Conservation (phyloP, 352 stramenopile genomes). For the Pythium insidiosum region DNA sequence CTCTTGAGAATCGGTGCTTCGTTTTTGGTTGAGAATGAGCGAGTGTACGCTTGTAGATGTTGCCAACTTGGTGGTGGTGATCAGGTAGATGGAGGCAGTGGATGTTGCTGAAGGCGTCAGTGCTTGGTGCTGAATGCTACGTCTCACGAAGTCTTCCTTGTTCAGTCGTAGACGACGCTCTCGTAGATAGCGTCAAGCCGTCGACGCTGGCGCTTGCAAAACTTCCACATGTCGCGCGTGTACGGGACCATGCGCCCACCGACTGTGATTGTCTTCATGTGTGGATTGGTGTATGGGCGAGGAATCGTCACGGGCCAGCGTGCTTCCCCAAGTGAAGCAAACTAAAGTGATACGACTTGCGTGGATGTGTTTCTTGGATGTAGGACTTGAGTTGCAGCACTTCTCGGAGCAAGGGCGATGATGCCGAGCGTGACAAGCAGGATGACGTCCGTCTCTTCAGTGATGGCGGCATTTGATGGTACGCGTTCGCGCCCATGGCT, state of each 20-base stretch:
- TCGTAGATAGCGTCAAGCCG: conserved; percentile 40
- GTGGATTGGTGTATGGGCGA: conserved; percentile 22
- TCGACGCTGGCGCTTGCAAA: conserved; percentile 25
- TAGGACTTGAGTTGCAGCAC: conserved; percentile 34
- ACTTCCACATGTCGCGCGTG: conserved; percentile 37
- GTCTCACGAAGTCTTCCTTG: no score
- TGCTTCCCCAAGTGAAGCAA: conserved; percentile 39
- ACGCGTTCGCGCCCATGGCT: no score
- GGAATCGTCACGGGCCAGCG: conserved; percentile 43
- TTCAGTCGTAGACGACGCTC: conserved; percentile 24
- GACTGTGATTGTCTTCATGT: conserved; percentile 25
- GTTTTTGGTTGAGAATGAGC: no score
- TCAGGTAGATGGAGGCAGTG: no score
- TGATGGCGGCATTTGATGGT: no score
- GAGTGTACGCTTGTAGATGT: no score
- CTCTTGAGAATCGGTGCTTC: no score
- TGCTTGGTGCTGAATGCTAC: no score
- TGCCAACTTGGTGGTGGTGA: no score
- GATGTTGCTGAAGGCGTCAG: no score
- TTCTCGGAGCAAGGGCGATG: conserved; percentile 19
- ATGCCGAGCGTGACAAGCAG: background rate
- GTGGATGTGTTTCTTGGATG: conserved; percentile 32
- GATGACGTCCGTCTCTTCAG: background rate
- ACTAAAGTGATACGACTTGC: conserved; percentile 42
- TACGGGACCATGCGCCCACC: conserved; percentile 36